These are phyloP conservation scores for Pneumocystis murina DNA, from an alignment of 1,139 yeast genomes.

Conservation along the genomic window DNA sequence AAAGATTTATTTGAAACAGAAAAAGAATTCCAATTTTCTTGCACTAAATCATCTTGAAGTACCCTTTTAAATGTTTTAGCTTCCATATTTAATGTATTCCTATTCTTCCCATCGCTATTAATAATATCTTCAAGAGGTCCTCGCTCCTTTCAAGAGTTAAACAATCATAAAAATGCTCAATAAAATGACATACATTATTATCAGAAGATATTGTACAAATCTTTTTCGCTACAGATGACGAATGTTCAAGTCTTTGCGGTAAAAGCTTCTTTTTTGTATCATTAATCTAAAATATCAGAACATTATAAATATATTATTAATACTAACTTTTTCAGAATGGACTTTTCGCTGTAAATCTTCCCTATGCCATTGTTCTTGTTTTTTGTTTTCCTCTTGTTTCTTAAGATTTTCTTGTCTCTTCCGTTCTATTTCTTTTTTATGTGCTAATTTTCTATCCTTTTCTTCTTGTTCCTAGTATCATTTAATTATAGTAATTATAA, in stretches of 20 bases:
- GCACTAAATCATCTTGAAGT: neutral
- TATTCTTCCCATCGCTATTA: neutral
- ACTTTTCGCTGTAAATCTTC: slow-evolving; percentile 3
- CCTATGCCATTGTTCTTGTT: slow-evolving; percentile 6
- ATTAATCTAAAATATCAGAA: slow-evolving; percentile 7
- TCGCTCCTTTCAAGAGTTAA: neutral
- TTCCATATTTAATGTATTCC: neutral
- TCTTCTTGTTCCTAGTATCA: slow-evolving; percentile 9
- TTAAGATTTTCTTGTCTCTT: slow-evolving; percentile 10
- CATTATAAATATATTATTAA: slow-evolving; percentile 4
- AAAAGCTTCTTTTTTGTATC: neutral
- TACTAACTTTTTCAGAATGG: slow-evolving; percentile 7
- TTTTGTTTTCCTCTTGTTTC: slow-evolving; percentile 11
- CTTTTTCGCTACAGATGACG: neutral
- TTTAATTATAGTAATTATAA: slow-evolving; percentile 11
- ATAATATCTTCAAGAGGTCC: neutral
- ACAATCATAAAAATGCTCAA: neutral
- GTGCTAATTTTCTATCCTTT: slow-evolving; percentile 10
- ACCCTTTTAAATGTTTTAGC: neutral
- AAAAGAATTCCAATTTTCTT: neutral
- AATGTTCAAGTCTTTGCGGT: neutral
- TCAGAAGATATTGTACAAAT: neutral
- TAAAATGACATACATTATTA: neutral
- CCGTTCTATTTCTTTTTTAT: slow-evolving; percentile 13
- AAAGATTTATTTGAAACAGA: neutral